Evolutionary conservation across 2,329 filamentous ascomycete species (phyloP).

Genomic region (Sphaerostilbella broomeana): DNA sequence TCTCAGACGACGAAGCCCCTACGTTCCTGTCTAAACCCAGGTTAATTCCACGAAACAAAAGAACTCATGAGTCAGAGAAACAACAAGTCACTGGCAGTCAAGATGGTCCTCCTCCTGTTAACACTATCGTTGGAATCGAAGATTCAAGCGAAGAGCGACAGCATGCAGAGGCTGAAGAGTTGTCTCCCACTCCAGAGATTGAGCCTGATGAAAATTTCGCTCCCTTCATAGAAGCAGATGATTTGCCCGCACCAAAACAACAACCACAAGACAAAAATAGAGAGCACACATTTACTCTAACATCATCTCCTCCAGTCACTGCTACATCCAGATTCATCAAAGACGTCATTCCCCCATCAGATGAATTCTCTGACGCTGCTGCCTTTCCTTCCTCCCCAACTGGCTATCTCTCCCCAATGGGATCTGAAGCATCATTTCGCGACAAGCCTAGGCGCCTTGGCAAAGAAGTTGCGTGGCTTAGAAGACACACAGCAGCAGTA

Average conservation of each 20-base stretch:
- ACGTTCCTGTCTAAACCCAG: constrained; percentile 18
- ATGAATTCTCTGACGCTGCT: background rate
- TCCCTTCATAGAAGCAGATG: background rate
- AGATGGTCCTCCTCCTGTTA: too few relatives aligned
- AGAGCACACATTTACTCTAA: too few relatives aligned
- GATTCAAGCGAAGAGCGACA: background rate
- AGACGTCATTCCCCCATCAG: background rate
- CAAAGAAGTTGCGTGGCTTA: constrained; percentile 5
- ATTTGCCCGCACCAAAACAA: too few relatives aligned
- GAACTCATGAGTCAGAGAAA: background rate
- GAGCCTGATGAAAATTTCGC: background rate
- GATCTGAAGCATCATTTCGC: background rate
- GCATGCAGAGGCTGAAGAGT: background rate
- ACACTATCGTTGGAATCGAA: too few relatives aligned
- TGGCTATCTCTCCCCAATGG: constrained; percentile 1
- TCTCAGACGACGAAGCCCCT: constrained; percentile 33
- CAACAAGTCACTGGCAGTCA: too few relatives aligned
- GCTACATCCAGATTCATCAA: background rate
- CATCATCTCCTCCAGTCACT: too few relatives aligned
- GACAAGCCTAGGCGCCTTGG: constrained; percentile 3
- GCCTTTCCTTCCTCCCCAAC: constrained; percentile 8
- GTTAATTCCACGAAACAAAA: background rate
- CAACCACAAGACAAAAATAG: too few relatives aligned
- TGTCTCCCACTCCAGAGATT: background rate
- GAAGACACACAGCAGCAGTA: background rate